Conservation (phyloP, 2,329 filamentous ascomycete species). For the Lithohypha guttulata region DNA sequence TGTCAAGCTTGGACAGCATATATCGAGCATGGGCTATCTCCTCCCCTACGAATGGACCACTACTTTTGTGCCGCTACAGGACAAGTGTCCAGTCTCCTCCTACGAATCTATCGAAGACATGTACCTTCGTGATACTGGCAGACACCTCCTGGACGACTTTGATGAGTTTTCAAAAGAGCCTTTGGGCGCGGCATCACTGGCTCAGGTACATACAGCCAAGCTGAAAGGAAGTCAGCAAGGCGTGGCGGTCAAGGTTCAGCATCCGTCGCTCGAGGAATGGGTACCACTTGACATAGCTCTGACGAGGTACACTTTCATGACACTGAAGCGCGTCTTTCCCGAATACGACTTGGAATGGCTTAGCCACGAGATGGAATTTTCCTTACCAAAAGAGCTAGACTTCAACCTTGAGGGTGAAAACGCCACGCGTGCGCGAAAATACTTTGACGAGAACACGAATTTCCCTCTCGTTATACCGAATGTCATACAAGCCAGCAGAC, state of each 20-base stretch:
- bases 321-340: constrained; percentile 84
- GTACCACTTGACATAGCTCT: constrained; percentile 75
- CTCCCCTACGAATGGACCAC: constrained; percentile 85
- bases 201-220: constrained; percentile 84
- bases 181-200: constrained; percentile 85
- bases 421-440: constrained; percentile 63
- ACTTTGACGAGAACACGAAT: constrained; percentile 64
- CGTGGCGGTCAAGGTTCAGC: constrained; percentile 94
- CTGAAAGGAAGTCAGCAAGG: constrained; percentile 70
- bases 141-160: constrained; percentile 70
- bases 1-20: constrained; percentile 91
- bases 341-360: constrained; percentile 98
- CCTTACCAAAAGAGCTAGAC: constrained; percentile 81
- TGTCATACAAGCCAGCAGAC: constrained; percentile 77
- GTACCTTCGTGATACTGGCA: constrained; percentile 74
- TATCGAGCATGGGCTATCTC: constrained; percentile 93
- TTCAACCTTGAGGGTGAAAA: constrained; percentile 80
- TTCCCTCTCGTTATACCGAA: constrained; percentile 80
- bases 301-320: constrained; percentile 80
- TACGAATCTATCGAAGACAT: constrained; percentile 76
- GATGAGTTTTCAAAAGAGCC: constrained; percentile 69
- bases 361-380: constrained; percentile 82
- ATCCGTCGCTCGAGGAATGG: constrained; percentile 82
- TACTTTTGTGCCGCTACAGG: constrained; percentile 91
- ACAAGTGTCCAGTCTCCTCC: constrained; percentile 87